These are phyloP conservation scores for Penicillium polonicum DNA, from an alignment of 2,329 filamentous ascomycete genomes.

Conservation along the genomic window DNA sequence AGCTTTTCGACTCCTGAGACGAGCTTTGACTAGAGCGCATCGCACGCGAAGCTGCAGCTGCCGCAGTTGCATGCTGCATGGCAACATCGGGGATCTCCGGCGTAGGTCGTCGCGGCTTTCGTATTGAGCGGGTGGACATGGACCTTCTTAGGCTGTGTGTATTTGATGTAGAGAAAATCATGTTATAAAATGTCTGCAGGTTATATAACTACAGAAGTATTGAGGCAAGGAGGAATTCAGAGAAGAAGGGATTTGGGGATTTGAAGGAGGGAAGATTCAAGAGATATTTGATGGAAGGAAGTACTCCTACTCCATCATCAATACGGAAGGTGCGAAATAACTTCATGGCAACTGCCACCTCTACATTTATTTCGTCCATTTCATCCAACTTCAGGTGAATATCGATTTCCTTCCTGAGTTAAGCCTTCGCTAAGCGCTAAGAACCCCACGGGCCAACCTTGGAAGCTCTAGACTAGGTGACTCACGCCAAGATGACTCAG, in stretches of 20 bases:
- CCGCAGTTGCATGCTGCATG: slow-evolving; percentile 33
- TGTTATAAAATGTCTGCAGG: slow-evolving; percentile 24
- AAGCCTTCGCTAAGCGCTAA: neutral
- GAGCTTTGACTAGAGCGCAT: slow-evolving; percentile 40
- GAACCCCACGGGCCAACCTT: too few species aligned
- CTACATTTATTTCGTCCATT: neutral
- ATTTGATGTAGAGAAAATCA: slow-evolving; percentile 30
- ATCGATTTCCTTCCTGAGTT: neutral
- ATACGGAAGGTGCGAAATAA: neutral
- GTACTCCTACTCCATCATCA: neutral
- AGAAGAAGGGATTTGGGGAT: slow-evolving; percentile 9
- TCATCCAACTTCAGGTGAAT: neutral
- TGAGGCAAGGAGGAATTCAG: neutral
- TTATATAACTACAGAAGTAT: slow-evolving; percentile 17
- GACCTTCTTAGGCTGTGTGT: slow-evolving; percentile 37
- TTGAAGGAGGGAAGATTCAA: slow-evolving; percentile 7
- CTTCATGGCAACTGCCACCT: neutral
- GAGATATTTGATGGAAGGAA: neutral
- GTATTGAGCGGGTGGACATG: slow-evolving; percentile 42
- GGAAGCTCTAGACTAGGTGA: neutral
- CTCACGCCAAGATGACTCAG: slow-evolving; percentile 6
- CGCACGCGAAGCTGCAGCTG: slow-evolving; percentile 44
- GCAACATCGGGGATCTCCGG: slow-evolving; percentile 33
- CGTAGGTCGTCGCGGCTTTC: slow-evolving; percentile 25
- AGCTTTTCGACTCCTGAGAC: slow-evolving; percentile 26